Evolutionary conservation across 371 early-diverging fungal genomes (phyloP).

Genomic region (Zancudomyces culisetae): DNA sequence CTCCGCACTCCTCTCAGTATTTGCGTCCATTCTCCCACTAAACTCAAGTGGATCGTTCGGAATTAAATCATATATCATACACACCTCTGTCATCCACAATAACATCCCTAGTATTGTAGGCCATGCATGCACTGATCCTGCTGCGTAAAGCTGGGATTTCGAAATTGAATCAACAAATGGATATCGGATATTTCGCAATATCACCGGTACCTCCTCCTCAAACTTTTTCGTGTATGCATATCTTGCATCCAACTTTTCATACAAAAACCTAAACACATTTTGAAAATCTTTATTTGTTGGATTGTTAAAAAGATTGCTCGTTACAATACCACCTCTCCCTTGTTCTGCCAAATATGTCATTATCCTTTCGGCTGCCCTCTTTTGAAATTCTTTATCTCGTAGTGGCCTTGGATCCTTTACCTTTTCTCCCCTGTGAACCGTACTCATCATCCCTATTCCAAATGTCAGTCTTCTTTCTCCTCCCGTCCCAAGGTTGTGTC

Average conservation of each 20-base stretch:
- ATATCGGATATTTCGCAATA: constrained; percentile 65
- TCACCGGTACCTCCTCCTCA: constrained; percentile 66
- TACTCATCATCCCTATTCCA: neutral
- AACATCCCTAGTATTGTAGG: constrained; percentile 73
- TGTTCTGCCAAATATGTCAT: constrained; percentile 46
- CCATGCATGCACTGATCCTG: constrained; percentile 75
- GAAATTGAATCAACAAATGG: constrained; percentile 79
- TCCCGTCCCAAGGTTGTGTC: no score
- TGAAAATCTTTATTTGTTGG: constrained; percentile 78
- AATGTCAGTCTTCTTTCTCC: neutral
- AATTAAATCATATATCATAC: constrained; percentile 32
- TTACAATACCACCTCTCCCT: constrained; percentile 48
- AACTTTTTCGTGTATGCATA: constrained; percentile 45
- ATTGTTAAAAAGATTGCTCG: constrained; percentile 36
- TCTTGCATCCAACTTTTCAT: constrained; percentile 52
- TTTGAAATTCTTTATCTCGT: constrained; percentile 45
- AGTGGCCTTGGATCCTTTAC: constrained; percentile 43
- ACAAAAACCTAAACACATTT: constrained; percentile 74
- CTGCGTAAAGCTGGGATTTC: constrained; percentile 59
- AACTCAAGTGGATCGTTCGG: constrained; percentile 14
- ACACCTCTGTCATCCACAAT: constrained; percentile 75
- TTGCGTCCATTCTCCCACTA: constrained; percentile 12
- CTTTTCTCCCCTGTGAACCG: neutral
- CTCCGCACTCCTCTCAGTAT: constrained; percentile 19
- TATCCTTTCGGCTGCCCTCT: constrained; percentile 36